Percentiles rank a stretch among this genome's conserved stretches.
These are phyloP conservation scores for Aspergillus intermedius DNA, from an alignment of 2,329 filamentous ascomycete species.

Conservation along the genomic window DNA sequence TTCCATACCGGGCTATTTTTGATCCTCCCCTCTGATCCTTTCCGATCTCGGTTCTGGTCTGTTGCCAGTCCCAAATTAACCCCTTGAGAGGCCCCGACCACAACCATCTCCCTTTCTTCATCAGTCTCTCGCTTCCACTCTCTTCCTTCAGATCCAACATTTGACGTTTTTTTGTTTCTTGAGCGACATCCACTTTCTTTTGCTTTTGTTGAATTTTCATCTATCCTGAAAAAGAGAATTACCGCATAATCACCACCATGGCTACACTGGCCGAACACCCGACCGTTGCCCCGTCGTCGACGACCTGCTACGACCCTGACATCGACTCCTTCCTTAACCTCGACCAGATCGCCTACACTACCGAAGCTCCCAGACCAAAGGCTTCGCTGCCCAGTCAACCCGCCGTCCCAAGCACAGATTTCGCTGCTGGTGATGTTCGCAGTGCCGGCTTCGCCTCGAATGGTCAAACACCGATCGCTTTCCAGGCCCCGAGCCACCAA, in stretches of 20 bases:
- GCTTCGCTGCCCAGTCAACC: slow-evolving; percentile 31
- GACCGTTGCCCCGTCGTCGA: slow-evolving; percentile 19
- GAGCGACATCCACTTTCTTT: no score
- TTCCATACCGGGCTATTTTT: no score
- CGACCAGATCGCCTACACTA: slow-evolving; percentile 38
- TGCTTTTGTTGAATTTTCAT: no score
- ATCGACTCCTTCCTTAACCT: slow-evolving; percentile 44
- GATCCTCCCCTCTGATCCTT: no score
- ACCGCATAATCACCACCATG: slow-evolving; percentile 13
- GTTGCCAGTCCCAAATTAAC: no score
- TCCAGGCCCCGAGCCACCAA: slow-evolving; percentile 82
- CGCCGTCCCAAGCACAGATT: slow-evolving; percentile 31
- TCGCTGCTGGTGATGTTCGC: slow-evolving; percentile 23
- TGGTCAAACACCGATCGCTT: slow-evolving; percentile 47
- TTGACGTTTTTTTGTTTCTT: no score
- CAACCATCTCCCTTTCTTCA: no score
- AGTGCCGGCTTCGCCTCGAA: slow-evolving; percentile 31
- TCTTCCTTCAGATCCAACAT: background rate
- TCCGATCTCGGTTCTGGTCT: no score
- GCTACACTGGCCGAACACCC: slow-evolving; percentile 32
- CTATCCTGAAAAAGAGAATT: no score
- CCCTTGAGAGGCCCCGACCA: no score
- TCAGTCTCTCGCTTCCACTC: background rate
- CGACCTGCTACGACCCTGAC: slow-evolving; percentile 36
- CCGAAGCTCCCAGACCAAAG: slow-evolving; percentile 30